Evolutionary conservation across 2,329 filamentous ascomycete species (phyloP).

Genomic region (Teratosphaeria gauchensis): DNA sequence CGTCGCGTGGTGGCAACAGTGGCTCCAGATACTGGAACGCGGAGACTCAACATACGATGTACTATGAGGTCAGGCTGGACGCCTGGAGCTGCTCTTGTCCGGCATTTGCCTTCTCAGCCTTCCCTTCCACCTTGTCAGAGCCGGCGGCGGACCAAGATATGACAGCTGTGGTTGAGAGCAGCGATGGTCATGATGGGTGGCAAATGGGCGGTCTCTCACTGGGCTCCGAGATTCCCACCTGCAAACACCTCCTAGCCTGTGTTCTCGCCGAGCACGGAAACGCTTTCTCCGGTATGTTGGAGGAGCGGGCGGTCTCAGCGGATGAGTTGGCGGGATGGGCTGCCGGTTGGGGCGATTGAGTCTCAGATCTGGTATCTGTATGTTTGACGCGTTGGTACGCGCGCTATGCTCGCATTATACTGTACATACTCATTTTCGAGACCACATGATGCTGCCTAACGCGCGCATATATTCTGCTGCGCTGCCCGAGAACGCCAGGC

Average conservation of each 20-base stretch:
- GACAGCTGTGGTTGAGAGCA: background rate
- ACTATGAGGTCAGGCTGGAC: constrained; percentile 66
- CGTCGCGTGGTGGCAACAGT: constrained; percentile 7
- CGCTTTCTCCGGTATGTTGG: constrained; percentile 49
- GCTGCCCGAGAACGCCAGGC: constrained; percentile 13
- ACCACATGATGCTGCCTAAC: constrained; percentile 2
- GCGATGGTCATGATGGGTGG: constrained; percentile 1
- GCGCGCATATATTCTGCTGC: constrained; percentile 1
- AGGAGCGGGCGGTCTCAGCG: constrained; percentile 44
- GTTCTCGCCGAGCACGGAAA: constrained; percentile 60
- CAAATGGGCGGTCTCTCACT: constrained; percentile 42
- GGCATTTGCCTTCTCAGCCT: constrained; percentile 66
- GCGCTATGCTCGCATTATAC: constrained; percentile 3
- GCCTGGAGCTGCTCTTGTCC: constrained; percentile 90
- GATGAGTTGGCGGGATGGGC: constrained; percentile 67
- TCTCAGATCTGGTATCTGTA: background rate
- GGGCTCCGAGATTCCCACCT: constrained; percentile 45
- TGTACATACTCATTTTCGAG: constrained; percentile 8
- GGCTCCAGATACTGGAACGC: constrained; percentile 4
- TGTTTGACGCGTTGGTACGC: background rate
- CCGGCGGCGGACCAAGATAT: background rate
- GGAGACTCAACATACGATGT: constrained; percentile 30
- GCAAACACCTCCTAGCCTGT: constrained; percentile 85
- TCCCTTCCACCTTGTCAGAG: constrained; percentile 29
- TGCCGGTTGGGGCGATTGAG: constrained; percentile 34